These are phyloP conservation scores for Xylogone sp. DNA, from an alignment of 2,329 filamentous ascomycete genomes.

Conservation along the genomic window DNA sequence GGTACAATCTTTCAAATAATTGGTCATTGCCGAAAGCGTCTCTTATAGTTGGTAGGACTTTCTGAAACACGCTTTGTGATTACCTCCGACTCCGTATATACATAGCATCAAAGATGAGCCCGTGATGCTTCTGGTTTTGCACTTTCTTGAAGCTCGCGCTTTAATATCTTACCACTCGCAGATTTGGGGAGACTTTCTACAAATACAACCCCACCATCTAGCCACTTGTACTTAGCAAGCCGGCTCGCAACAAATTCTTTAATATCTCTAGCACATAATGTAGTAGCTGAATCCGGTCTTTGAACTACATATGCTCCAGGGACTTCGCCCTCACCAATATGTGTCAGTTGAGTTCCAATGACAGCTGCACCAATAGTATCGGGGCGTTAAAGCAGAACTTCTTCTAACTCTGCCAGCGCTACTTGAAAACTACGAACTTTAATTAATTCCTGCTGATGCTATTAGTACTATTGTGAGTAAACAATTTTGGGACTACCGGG, in stretches of 20 bases:
- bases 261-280: slow-evolving; percentile 48
- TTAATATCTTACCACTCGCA: slow-evolving; percentile 60
- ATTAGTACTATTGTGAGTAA: background rate
- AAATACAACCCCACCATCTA: slow-evolving; percentile 64
- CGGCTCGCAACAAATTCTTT: slow-evolving; percentile 52
- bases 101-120: no score
- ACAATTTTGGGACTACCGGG: background rate
- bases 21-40: no score
- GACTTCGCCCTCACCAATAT: slow-evolving; percentile 44
- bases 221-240: slow-evolving; percentile 61
- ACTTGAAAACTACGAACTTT: slow-evolving; percentile 42
- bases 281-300: slow-evolving; percentile 34
- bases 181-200: slow-evolving; percentile 67
- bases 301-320: slow-evolving; percentile 54
- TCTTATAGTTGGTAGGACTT: no score
- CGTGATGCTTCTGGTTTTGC: no score
- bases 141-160: slow-evolving; percentile 39
- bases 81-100: no score
- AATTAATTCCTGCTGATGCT: slow-evolving; percentile 45
- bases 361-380: slow-evolving; percentile 56
- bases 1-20: no score
- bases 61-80: no score
- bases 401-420: slow-evolving; percentile 39
- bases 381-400: slow-evolving; percentile 27
- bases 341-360: slow-evolving; percentile 43